Percentiles rank a stretch among this genome's conserved stretches.
phyloP scores from a whole-genome alignment of 148 eudicot species.

The Camellia japonica region DNA sequence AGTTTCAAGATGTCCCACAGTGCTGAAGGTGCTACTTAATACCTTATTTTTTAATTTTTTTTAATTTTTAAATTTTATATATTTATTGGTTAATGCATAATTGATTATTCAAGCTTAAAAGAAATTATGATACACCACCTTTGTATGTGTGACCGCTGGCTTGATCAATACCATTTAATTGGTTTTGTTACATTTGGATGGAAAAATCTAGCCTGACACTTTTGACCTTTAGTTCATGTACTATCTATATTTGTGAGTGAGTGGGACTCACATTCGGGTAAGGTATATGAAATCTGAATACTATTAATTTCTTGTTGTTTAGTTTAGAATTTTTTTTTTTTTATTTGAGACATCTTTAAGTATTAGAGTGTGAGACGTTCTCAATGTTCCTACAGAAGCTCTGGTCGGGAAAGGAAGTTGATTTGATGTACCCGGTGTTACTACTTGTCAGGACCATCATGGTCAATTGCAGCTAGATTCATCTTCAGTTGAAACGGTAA shows the following conservation, averaged over 20 bases:
- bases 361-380: background rate
- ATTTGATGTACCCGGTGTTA: conserved; percentile 12
- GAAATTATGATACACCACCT: background rate
- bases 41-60: background rate
- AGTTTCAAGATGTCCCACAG: conserved; percentile 29
- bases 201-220: too few species aligned
- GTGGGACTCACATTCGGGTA: background rate
- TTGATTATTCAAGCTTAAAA: background rate
- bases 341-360: background rate
- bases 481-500: conserved; percentile 24
- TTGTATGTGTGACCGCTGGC: background rate
- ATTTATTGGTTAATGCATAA: too few species aligned
- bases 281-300: background rate
- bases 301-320: background rate
- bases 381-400: conserved; percentile 16
- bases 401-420: conserved; percentile 13
- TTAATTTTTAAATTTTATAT: too few species aligned
- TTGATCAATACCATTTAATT: background rate
- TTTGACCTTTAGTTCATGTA: background rate
- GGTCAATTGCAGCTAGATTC: conserved; percentile 18
- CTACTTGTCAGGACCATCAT: conserved; percentile 15
- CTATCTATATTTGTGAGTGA: background rate
- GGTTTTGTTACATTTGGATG: background rate
- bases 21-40: conserved; percentile 26
- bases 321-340: background rate